A percentile compares a stretch with the other conserved stretches of the same genome.
Evolutionary conservation across 1,139 yeast genomes (phyloP).

Genomic region (Taphrina wiesneri): DNA sequence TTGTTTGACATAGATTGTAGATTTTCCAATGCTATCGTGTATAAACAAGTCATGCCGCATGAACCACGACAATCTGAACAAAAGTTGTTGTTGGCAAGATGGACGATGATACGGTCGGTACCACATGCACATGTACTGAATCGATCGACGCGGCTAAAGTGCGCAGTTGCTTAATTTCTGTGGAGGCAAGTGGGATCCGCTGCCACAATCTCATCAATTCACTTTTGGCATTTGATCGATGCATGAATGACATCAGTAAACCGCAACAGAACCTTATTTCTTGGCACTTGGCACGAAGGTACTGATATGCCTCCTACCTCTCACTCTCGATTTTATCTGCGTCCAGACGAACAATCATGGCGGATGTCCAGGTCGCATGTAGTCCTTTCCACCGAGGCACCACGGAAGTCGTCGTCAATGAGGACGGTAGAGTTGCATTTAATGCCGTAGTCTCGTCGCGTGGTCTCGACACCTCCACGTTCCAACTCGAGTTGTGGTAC

Average conservation of each 20-base stretch:
- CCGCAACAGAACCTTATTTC: not conserved
- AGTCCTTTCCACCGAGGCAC: slow-evolving; percentile 11
- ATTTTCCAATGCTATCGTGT: too few relatives aligned
- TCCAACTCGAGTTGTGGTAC: not conserved
- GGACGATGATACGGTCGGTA: too few relatives aligned
- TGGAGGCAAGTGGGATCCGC: not conserved
- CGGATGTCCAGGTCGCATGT: not conserved
- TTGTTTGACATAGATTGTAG: not conserved
- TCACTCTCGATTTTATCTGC: not conserved
- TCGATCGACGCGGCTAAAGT: too few relatives aligned
- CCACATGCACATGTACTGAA: too few relatives aligned
- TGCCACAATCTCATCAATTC: not conserved
- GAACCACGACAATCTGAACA: too few relatives aligned
- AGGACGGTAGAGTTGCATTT: not conserved
- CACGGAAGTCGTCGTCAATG: not conserved
- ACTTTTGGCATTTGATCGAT: too few relatives aligned
- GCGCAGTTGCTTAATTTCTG: not conserved
- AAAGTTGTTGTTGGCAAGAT: too few relatives aligned
- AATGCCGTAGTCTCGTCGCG: not conserved
- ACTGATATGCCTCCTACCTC: too few relatives aligned
- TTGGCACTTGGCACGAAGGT: not conserved
- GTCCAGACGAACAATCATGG: not conserved
- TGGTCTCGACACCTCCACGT: not conserved
- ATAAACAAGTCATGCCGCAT: too few relatives aligned
- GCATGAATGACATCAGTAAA: not conserved